Evolutionary conservation across 108 stramenopile species (phyloP), one percentile per base, ranked within the genome.

Genomic region (Skeletonema menzelii): DNA sequence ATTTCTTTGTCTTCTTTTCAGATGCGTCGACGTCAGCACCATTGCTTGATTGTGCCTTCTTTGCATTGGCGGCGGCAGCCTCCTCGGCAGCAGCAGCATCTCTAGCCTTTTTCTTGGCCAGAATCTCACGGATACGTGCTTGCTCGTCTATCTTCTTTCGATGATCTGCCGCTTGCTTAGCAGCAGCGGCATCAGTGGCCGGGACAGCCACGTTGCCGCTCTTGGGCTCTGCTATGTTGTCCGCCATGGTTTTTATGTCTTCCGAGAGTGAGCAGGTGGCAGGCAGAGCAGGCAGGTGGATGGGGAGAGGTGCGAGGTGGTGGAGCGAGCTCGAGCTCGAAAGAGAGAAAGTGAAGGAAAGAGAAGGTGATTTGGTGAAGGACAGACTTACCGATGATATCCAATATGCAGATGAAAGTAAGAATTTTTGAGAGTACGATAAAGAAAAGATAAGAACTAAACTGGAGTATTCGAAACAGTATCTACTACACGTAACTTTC

Each of bases 101-200:
- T 19, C 34, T 30, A 32, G 34, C 60, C 34, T 31, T 61, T 12
- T 61, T 61, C 31, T 70, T 70, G 38, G 69, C 32, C 12, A 70
- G 59, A 37, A 47, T 19, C 24, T 70, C 69, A 46, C 69, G 69
- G 7, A 70, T 38, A 24, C 69, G 69, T 0, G 57, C 42, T 28
- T 70, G 59, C 15, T 70, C 69, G 44, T 70, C 69, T 62, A 27
- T 70, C 37, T 32, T 37, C 70, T 61, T 70, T 49, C 40, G 11
- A 12, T 56, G 28, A 2, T 59, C 30, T 28, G 58, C 56, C 8
- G 26, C 58, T 27, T 26, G 24, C 20, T n/a, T 17, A 17, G 19
- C 7, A 20, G 19, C 5, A 22, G 17, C 15, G 20, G 47, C 7
- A 20, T 49, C 47, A 20, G 47, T 20, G 17, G 47, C 47, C 47